Evolutionary conservation across 805 yeast genomes (phyloP).

Genomic region (Kazachstania martiniae): DNA sequence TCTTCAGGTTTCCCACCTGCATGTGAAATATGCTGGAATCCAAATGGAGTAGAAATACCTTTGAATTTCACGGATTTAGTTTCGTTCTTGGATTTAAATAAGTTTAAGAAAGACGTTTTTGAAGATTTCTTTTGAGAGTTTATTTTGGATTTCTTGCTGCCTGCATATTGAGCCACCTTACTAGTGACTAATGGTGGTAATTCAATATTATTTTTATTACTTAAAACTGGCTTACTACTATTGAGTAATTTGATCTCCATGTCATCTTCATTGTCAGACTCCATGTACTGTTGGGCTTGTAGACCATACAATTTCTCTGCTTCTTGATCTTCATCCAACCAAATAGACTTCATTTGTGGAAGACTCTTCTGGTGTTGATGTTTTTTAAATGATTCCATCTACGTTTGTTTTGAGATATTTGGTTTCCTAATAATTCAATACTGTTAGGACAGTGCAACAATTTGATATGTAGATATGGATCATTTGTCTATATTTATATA

Average conservation of each 20-base stretch:
- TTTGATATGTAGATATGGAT: too few relatives aligned
- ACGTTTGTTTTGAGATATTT: too few relatives aligned
- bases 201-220: slow-evolving; percentile 27
- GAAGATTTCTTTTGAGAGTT: slow-evolving; percentile 2
- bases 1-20: slow-evolving; percentile 22
- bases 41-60: slow-evolving; percentile 30
- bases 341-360: slow-evolving; percentile 33
- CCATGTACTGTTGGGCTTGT: slow-evolving; percentile 23
- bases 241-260: slow-evolving; percentile 27
- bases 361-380: too few relatives aligned
- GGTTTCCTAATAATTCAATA: too few relatives aligned
- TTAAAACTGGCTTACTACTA: slow-evolving; percentile 26
- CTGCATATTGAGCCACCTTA: not conserved
- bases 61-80: not conserved
- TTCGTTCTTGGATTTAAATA: slow-evolving; percentile 19
- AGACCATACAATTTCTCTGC: slow-evolving; percentile 27
- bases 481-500: too few relatives aligned
- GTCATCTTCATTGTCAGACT: slow-evolving; percentile 13
- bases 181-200: slow-evolving; percentile 25
- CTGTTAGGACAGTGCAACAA: too few relatives aligned
- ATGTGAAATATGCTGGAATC: slow-evolving; percentile 32
- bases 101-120: slow-evolving; percentile 21
- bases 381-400: too few relatives aligned
- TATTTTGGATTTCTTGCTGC: not conserved
- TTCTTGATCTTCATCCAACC: slow-evolving; percentile 33